Evolutionary conservation across 768 basidiomycete genomes (phyloP).

Genomic region (Amanita brunnescens): DNA sequence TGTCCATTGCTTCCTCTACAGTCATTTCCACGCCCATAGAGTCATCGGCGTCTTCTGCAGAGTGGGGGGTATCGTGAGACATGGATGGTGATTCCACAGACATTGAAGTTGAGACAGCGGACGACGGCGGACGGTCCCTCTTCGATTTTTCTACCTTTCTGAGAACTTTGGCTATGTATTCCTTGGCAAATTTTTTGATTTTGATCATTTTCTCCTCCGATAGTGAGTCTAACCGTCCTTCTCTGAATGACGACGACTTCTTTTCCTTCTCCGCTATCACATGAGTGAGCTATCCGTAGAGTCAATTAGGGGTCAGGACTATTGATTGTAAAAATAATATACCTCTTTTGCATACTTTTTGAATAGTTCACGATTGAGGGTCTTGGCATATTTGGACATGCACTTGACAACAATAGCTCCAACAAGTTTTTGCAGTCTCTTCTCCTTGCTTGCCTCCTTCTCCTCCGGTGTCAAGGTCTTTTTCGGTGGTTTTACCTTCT

Average conservation of each 20-base stretch:
- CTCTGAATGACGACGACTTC: constrained; percentile 71
- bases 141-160: constrained; percentile 52
- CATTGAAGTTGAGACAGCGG: constrained; percentile 12
- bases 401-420: constrained; percentile 85
- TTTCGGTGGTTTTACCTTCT: constrained; percentile 28
- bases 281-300: constrained; percentile 63
- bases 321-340: constrained; percentile 12
- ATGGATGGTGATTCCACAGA: constrained; percentile 29
- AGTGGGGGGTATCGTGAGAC: constrained; percentile 32
- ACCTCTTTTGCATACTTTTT: constrained; percentile 97
- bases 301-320: neutral
- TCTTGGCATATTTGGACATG: constrained; percentile 82
- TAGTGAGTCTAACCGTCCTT: constrained; percentile 63
- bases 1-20: constrained; percentile 11
- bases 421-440: constrained; percentile 72
- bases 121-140: constrained; percentile 21
- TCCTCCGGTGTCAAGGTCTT: constrained; percentile 45
- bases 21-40: constrained; percentile 26
- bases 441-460: constrained; percentile 69
- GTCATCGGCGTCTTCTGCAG: constrained; percentile 27
- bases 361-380: constrained; percentile 74
- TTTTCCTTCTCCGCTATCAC: constrained; percentile 93
- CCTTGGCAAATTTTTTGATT: constrained; percentile 90
- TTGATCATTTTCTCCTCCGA: constrained; percentile 83
- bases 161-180: constrained; percentile 78